These are phyloP conservation scores for Combretum micranthum DNA, from an alignment of 345 rosid species.

Conservation along the genomic window DNA sequence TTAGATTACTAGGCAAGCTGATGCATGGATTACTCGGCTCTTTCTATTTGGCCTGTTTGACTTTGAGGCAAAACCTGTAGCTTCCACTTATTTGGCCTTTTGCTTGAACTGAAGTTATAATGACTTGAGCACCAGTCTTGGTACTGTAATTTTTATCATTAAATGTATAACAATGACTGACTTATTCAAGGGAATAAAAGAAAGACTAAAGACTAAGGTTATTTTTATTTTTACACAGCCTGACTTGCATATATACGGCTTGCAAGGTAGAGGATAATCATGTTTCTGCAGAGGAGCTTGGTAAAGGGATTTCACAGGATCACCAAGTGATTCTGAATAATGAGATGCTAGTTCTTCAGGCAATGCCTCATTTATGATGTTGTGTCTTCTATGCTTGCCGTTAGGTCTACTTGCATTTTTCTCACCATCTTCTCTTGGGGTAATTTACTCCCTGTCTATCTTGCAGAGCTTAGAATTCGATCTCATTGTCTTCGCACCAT, in stretches of 20 bases:
- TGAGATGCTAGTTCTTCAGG: constrained; percentile 96
- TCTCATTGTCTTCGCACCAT: constrained; percentile 92
- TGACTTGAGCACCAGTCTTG: too few relatives aligned
- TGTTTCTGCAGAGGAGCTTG: constrained; percentile 99
- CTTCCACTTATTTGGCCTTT: too few relatives aligned
- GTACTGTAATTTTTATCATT: too few relatives aligned
- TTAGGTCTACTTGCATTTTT: constrained; percentile 4
- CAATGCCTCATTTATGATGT: constrained; percentile 14
- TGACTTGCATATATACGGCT: constrained; percentile 90
- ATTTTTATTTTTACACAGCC: constrained; percentile 37
- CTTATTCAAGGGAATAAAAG: too few relatives aligned
- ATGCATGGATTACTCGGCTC: too few relatives aligned
- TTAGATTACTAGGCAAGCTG: too few relatives aligned
- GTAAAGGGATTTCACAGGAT: constrained; percentile 95
- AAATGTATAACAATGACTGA: too few relatives aligned
- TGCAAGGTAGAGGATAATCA: constrained; percentile 99
- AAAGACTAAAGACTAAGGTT: not conserved
- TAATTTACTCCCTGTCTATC: too few relatives aligned
- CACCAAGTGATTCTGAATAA: constrained; percentile 95
- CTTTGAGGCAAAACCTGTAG: too few relatives aligned
- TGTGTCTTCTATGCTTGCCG: constrained; percentile 4
- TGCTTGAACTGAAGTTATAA: too few relatives aligned
- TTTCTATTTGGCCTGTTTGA: too few relatives aligned
- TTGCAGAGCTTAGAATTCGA: constrained; percentile 93
- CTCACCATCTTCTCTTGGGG: not conserved